phyloP scores from a whole-genome alignment of 2,329 filamentous ascomycete genomes.

The Eutypella sp. region DNA sequence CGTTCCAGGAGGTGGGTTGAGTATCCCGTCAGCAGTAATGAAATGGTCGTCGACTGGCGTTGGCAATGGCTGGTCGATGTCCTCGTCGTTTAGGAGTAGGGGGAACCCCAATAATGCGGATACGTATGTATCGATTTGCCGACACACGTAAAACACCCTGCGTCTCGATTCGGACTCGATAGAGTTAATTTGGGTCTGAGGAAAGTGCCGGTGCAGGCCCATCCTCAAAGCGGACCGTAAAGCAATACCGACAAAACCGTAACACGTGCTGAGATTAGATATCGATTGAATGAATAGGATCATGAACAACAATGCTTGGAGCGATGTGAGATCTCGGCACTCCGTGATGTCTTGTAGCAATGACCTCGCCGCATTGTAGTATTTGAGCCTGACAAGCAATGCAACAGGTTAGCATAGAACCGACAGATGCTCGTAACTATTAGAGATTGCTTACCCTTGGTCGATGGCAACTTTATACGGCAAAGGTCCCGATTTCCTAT shows the following conservation, averaged over 20 bases:
- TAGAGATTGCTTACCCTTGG: constrained; percentile 42
- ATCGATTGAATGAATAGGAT: constrained; percentile 77
- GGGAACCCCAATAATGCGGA: constrained; percentile 64
- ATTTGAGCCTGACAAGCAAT: constrained; percentile 57
- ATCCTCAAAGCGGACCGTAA: constrained; percentile 71
- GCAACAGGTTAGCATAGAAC: not conserved
- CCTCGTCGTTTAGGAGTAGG: constrained; percentile 56
- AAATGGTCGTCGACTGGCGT: constrained; percentile 63
- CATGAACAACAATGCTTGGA: constrained; percentile 75
- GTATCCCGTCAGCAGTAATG: constrained; percentile 55
- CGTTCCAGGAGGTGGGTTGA: constrained; percentile 49
- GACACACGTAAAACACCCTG: constrained; percentile 62
- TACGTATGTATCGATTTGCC: constrained; percentile 67
- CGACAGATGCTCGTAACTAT: no score
- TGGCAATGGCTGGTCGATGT: constrained; percentile 62
- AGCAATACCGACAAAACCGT: constrained; percentile 74
- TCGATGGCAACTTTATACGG: constrained; percentile 40
- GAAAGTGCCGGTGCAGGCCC: constrained; percentile 69
- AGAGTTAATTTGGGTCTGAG: constrained; percentile 56
- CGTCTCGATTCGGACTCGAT: constrained; percentile 61
- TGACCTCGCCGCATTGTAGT: constrained; percentile 63
- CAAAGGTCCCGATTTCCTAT: constrained; percentile 17
- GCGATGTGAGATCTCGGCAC: constrained; percentile 67
- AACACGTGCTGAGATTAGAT: constrained; percentile 73
- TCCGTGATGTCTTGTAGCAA: constrained; percentile 62